These are phyloP conservation scores for Trametes cinnabarina DNA, from an alignment of 768 basidiomycete species.

Conservation along the genomic window DNA sequence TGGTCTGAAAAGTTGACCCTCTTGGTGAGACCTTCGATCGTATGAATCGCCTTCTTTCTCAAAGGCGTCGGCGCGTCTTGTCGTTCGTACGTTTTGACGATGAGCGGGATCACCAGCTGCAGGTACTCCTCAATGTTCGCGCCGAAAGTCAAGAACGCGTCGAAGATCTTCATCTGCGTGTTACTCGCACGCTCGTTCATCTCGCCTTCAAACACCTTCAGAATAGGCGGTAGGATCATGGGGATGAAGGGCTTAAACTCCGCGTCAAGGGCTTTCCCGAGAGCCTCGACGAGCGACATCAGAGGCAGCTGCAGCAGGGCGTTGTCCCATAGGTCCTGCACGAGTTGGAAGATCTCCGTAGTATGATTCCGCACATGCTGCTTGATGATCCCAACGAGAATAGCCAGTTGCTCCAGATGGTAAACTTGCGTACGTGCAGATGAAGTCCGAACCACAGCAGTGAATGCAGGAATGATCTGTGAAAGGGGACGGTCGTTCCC, in stretches of 20 bases:
- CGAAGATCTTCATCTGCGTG: constrained; percentile 88
- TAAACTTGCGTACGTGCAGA: constrained; percentile 86
- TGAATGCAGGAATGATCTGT: constrained; percentile 93
- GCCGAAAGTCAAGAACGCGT: constrained; percentile 93
- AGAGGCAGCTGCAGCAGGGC: constrained; percentile 82
- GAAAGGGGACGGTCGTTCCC: neutral
- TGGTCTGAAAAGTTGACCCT: constrained; percentile 98
- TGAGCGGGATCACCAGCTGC: constrained; percentile 93
- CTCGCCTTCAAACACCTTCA: constrained; percentile 91
- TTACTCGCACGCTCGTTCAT: constrained; percentile 71
- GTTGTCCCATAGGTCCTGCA: constrained; percentile 91
- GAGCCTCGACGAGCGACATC: constrained; percentile 87
- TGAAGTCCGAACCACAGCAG: constrained; percentile 79
- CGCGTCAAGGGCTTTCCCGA: constrained; percentile 91
- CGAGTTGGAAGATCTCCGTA: constrained; percentile 76
- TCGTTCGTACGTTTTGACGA: constrained; percentile 88
- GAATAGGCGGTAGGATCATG: constrained; percentile 80
- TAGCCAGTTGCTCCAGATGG: constrained; percentile 92
- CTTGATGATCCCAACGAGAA: constrained; percentile 93
- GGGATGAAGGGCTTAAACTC: constrained; percentile 98
- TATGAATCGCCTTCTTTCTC: constrained; percentile 86
- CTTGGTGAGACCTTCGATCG: constrained; percentile 85
- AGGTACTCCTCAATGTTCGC: constrained; percentile 97
- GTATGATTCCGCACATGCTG: constrained; percentile 95
- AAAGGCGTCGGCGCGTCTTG: constrained; percentile 68